phyloP scores from a whole-genome alignment of 345 rosid genomes.

The Gossypium mustelinum region DNA sequence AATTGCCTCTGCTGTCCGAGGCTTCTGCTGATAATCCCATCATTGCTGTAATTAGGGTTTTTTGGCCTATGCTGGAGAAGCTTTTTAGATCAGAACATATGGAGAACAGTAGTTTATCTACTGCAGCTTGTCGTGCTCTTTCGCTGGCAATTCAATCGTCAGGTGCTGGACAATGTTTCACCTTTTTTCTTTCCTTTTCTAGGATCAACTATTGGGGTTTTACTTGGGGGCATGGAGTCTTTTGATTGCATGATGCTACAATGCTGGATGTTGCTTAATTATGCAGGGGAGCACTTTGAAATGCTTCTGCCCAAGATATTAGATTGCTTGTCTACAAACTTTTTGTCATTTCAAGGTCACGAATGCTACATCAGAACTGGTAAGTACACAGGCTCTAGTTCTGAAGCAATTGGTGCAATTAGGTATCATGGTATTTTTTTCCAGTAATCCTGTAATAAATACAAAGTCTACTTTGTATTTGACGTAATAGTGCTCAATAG shows the following conservation, averaged over 20 bases:
- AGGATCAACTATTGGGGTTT: slow-evolving; percentile 3
- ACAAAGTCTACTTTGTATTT: not conserved
- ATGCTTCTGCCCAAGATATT: slow-evolving; percentile 68
- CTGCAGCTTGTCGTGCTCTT: slow-evolving; percentile 90
- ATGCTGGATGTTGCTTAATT: slow-evolving; percentile 26
- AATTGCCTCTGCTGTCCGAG: slow-evolving; percentile 41
- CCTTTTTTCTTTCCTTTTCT: slow-evolving; percentile 12
- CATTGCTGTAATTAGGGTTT: slow-evolving; percentile 53
- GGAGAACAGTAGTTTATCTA: slow-evolving; percentile 74
- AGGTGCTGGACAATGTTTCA: slow-evolving; percentile 40
- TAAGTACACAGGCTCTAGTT: slow-evolving; percentile 21
- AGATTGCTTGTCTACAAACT: slow-evolving; percentile 81
- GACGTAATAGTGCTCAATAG: not conserved
- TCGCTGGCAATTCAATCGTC: slow-evolving; percentile 88
- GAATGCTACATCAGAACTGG: slow-evolving; percentile 94
- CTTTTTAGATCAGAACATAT: slow-evolving; percentile 72
- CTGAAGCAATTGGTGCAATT: not conserved
- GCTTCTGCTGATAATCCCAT: slow-evolving; percentile 62
- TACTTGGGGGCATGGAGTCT: slow-evolving; percentile 17
- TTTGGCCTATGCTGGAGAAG: slow-evolving; percentile 93
- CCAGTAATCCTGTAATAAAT: not conserved
- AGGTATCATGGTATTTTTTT: slow-evolving; percentile 7
- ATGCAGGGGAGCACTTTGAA: slow-evolving; percentile 80
- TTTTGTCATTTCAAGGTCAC: slow-evolving; percentile 69
- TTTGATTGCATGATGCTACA: slow-evolving; percentile 8